Evolutionary conservation across 2,329 filamentous ascomycete genomes (phyloP).

Genomic region (Neocatenulostroma microsporum): DNA sequence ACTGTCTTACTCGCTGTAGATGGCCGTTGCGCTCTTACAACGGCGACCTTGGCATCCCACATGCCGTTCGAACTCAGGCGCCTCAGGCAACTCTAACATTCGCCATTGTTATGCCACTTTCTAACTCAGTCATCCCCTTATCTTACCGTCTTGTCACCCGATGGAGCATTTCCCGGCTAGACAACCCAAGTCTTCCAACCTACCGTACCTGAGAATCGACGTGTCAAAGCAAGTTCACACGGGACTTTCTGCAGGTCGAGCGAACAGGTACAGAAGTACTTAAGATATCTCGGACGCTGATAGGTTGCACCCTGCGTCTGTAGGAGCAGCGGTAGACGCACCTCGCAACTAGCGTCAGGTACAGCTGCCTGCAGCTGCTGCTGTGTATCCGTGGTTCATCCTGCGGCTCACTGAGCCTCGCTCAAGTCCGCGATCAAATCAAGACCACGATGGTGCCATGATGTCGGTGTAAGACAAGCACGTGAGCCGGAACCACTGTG

Average conservation of each 20-base stretch:
- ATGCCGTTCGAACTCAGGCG: no score
- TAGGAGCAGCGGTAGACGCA: neutral
- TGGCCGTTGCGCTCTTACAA: slow-evolving; percentile 1
- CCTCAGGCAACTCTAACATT: neutral
- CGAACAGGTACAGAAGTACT: slow-evolving; percentile 1
- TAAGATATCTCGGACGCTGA: slow-evolving; percentile 4
- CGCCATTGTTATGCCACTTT: neutral
- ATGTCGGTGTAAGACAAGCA: neutral
- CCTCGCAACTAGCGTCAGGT: slow-evolving; percentile 6
- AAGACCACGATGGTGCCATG: neutral
- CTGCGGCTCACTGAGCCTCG: no score
- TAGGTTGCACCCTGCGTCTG: slow-evolving; percentile 1
- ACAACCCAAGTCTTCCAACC: neutral
- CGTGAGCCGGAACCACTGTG: slow-evolving; percentile 3
- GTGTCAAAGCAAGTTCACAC: neutral
- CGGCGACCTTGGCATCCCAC: slow-evolving; percentile 2
- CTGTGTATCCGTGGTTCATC: neutral
- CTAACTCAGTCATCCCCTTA: neutral
- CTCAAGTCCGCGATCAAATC: neutral
- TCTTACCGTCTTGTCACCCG: neutral
- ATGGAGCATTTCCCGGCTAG: neutral
- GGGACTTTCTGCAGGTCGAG: slow-evolving; percentile 4
- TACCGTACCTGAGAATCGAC: neutral
- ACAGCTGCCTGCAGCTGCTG: slow-evolving; percentile 3
- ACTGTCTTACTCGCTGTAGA: no score